Percentiles rank a stretch among this genome's conserved stretches.
These are phyloP conservation scores for Entomophthora muscae DNA, from an alignment of 371 early-diverging fungal species.

Conservation along the genomic window DNA sequence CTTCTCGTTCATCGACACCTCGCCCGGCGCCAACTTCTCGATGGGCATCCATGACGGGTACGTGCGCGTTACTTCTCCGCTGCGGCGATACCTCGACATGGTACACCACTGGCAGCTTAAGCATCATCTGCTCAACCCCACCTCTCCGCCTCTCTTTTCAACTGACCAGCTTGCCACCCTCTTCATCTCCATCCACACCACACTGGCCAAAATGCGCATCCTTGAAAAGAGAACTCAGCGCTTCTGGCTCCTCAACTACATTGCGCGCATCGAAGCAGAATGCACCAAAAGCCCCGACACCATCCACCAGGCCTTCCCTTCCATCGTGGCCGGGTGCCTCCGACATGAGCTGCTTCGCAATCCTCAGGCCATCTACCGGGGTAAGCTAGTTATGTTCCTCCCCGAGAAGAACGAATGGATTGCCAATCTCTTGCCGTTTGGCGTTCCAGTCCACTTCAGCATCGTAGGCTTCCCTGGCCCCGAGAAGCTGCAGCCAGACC, in stretches of 20 bases:
- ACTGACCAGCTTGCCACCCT: constrained; percentile 3
- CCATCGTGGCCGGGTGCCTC: neutral
- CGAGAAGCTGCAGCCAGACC: neutral
- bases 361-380: neutral
- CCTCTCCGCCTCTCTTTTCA: constrained; percentile 1
- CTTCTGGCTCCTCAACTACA: constrained; percentile 8
- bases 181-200: neutral
- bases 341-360: neutral
- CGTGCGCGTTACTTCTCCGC: constrained; percentile 69
- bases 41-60: constrained; percentile 81
- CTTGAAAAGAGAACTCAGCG: neutral
- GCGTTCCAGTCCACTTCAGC: neutral
- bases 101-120: constrained; percentile 83
- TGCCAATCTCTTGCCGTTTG: neutral
- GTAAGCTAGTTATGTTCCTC: neutral
- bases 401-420: neutral
- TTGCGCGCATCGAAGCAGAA: constrained; percentile 1
- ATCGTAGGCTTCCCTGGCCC: neutral
- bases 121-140: constrained; percentile 24
- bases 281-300: neutral
- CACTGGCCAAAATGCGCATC: neutral
- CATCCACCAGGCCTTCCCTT: neutral
- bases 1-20: constrained; percentile 23
- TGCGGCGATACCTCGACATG: constrained; percentile 73
- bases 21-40: constrained; percentile 31